Percentiles rank a stretch among this genome's conserved stretches.
Evolutionary conservation across 192 early-diverging fungal genomes (phyloP).

Genomic region (Dimargaris xerosporica): DNA sequence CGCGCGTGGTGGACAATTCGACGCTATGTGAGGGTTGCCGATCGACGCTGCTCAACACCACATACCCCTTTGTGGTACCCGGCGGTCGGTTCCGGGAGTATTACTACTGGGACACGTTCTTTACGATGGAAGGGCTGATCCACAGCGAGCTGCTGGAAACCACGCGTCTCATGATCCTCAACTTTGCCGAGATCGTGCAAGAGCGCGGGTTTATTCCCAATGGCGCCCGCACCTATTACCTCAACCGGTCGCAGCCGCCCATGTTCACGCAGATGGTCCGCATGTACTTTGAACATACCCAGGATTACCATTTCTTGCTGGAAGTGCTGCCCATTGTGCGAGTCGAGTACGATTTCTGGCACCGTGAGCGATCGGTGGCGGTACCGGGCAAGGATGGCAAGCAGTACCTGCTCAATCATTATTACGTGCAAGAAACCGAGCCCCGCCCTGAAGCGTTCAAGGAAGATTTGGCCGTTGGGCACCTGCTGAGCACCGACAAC

Average conservation of each 20-base stretch:
- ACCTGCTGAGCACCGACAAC: conserved; percentile 16
- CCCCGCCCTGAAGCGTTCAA: conserved; percentile 55
- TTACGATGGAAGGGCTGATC: conserved; percentile 47
- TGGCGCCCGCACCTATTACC: conserved; percentile 56
- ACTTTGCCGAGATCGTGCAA: conserved; percentile 42
- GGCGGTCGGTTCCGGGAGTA: conserved; percentile 57
- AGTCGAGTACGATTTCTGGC: conserved; percentile 50
- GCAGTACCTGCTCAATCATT: conserved; percentile 29
- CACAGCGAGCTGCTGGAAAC: conserved; percentile 31
- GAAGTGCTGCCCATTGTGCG: conserved; percentile 35
- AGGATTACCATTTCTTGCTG: conserved; percentile 27
- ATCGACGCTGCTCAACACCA: conserved; percentile 34
- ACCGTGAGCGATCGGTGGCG: conserved; percentile 28
- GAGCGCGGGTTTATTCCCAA: conserved; percentile 57
- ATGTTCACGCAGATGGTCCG: conserved; percentile 52
- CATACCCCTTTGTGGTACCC: conserved; percentile 49
- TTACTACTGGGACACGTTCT: conserved; percentile 66
- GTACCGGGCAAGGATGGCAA: conserved; percentile 19
- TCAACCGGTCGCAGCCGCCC: conserved; percentile 63
- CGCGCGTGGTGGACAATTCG: conserved; percentile 33
- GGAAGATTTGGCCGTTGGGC: conserved; percentile 37
- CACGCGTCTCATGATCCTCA: conserved; percentile 35
- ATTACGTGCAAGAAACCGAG: conserved; percentile 30
- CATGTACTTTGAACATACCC: conserved; percentile 34
- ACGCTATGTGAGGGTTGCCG: conserved; percentile 36